Evolutionary conservation across 2,329 filamentous ascomycete species (phyloP), one percentile per base, ranked within the genome.

Genomic region (Xenoacremonium recifei): DNA sequence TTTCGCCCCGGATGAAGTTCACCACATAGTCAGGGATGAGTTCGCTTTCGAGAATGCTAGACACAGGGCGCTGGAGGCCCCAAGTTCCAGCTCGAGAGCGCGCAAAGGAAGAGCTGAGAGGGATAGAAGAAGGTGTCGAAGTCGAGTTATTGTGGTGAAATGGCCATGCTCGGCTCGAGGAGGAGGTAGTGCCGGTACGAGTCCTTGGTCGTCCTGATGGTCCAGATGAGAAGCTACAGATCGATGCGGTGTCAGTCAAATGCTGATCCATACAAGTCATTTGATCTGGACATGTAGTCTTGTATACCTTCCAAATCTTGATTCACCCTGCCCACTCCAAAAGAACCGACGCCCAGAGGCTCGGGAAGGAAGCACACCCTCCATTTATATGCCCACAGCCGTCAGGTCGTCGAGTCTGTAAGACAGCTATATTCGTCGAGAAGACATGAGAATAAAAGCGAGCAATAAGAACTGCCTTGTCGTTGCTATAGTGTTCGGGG

Each of bases 21-120:
- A 76, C 65, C 30, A 79, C 71, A 49, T 79, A 79, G 58, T 79
- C 76, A 7, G 76, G 76, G 13, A 79, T 68, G 21, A 78, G 65
- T 40, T 71, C 69, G 41, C 63, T 64, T 42, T 70, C 65, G 20
- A 70, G 62, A 18, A 61, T 49, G 39, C 53, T 60, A 15, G 59
- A 60, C 18, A 60, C 56, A 21, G 59, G 58, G 21, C 55, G 53
- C 37, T 51, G 54, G 44, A 59, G 57, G 40, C 55, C 32, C 32
- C 32, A 34, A 5, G 32, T 55, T 39, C 57, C 53, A 30, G 55
- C 54, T 35, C 47, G 54, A 42, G 54, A 51, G 12, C 53, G 56
- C 35, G 45, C 50, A 25, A 59, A 39, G 17, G 53, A 55, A 15
- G 47, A 50, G 27, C 44, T 58, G 23, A 45, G 53, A 20, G 49